Evolutionary conservation across 108 stramenopile genomes (phyloP).

Genomic region (Chaetoceros muelleri): DNA sequence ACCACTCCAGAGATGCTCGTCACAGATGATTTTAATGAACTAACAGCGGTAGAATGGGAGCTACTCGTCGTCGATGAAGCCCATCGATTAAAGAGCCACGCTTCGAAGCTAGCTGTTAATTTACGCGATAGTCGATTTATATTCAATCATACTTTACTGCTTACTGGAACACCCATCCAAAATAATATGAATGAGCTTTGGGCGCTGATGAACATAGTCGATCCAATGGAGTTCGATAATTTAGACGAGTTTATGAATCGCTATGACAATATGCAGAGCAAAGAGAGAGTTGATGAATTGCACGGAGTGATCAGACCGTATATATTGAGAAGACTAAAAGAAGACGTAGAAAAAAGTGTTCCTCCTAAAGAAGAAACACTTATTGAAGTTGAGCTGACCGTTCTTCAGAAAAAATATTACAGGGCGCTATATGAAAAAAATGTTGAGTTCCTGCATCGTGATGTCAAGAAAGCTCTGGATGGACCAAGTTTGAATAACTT

Average conservation of each 20-base stretch:
- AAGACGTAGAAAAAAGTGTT: slow-evolving; percentile 87
- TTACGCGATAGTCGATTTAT: slow-evolving; percentile 58
- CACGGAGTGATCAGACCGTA: slow-evolving; percentile 85
- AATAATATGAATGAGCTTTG: slow-evolving; percentile 84
- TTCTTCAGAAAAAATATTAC: slow-evolving; percentile 94
- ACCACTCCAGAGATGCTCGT: slow-evolving; percentile 86
- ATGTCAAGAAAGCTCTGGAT: slow-evolving; percentile 73
- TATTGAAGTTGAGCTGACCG: slow-evolving; percentile 95
- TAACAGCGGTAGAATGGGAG: slow-evolving; percentile 76
- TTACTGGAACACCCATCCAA: slow-evolving; percentile 94
- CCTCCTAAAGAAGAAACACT: slow-evolving; percentile 92
- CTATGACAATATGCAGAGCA: slow-evolving; percentile 80
- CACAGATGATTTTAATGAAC: slow-evolving; percentile 67
- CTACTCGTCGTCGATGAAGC: slow-evolving; percentile 94
- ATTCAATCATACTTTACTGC: slow-evolving; percentile 74
- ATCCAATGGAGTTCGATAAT: slow-evolving; percentile 43
- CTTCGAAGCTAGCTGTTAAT: slow-evolving; percentile 79
- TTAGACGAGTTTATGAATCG: slow-evolving; percentile 66
- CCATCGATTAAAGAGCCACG: slow-evolving; percentile 92
- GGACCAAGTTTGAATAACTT: slow-evolving; percentile 81
- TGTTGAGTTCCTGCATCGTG: slow-evolving; percentile 67
- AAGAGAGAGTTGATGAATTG: slow-evolving; percentile 69
- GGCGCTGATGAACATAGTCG: slow-evolving; percentile 85
- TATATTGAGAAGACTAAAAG: slow-evolving; percentile 90
- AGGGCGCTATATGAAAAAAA: slow-evolving; percentile 92